phyloP scores from a whole-genome alignment of 2,329 filamentous ascomycete genomes.

The Botrytis fragariae region DNA sequence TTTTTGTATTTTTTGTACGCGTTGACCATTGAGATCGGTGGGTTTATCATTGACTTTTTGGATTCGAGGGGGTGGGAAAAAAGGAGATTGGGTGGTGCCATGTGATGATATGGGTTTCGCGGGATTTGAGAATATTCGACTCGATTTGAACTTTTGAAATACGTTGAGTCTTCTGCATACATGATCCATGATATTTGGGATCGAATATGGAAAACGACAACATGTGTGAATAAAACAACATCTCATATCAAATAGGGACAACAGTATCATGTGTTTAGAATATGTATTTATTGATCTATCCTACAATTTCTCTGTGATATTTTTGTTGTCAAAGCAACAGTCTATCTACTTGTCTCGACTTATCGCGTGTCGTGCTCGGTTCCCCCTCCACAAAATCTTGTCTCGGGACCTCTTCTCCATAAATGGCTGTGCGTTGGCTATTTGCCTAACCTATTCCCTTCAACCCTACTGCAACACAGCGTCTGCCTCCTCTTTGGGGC shows the following conservation, averaged over 20 bases:
- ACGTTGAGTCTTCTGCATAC: not conserved
- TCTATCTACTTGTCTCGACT: not conserved
- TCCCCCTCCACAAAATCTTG: constrained; percentile 1
- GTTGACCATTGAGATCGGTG: not conserved
- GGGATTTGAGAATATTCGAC: not conserved
- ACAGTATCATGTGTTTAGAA: not conserved
- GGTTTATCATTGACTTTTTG: not conserved
- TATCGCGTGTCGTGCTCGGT: constrained; percentile 1
- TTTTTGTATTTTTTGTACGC: not conserved
- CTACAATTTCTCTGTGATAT: not conserved
- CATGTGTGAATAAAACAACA: not conserved
- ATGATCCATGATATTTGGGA: not conserved
- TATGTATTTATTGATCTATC: not conserved
- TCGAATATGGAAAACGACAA: not conserved
- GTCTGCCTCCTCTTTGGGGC: not conserved
- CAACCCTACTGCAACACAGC: constrained; percentile 5
- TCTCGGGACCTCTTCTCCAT: constrained; percentile 14
- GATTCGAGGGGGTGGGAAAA: not conserved
- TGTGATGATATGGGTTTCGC: not conserved
- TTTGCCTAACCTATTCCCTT: not conserved
- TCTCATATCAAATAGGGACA: not conserved
- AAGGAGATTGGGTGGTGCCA: not conserved
- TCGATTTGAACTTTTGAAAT: not conserved
- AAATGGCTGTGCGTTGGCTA: constrained; percentile 4
- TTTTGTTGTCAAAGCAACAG: not conserved